Evolutionary conservation across 495 filamentous ascomycete genomes (phyloP).

Genomic region (Hyaloscypha finlandica): DNA sequence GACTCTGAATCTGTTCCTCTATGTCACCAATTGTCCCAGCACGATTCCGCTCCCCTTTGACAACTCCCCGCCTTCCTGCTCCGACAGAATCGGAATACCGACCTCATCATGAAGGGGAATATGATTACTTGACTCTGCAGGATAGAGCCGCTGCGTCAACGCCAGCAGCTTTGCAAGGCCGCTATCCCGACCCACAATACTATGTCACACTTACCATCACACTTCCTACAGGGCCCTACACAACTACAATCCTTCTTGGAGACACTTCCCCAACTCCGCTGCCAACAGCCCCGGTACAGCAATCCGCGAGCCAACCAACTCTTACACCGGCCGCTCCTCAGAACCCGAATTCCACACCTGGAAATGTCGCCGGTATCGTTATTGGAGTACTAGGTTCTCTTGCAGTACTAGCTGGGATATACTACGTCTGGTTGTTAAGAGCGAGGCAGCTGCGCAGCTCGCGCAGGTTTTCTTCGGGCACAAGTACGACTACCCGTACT

Average conservation of each 20-base stretch:
- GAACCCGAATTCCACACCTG: background rate
- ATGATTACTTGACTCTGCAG: background rate
- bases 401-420: background rate
- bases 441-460: background rate
- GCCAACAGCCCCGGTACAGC: background rate
- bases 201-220: slow-evolving; percentile 4
- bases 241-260: slow-evolving; percentile 2
- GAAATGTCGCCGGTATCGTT: background rate
- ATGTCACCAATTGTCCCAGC: background rate
- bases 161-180: background rate
- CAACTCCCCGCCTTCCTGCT: background rate
- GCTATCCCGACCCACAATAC: background rate
- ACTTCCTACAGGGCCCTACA: background rate
- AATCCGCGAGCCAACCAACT: background rate
- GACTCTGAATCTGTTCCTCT: background rate
- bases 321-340: background rate
- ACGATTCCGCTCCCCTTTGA: background rate
- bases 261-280: background rate
- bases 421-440: background rate
- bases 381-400: background rate
- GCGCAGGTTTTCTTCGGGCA: background rate
- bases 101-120: background rate
- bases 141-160: background rate
- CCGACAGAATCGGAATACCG: background rate
- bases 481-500: background rate